Percentiles rank a stretch among this genome's conserved stretches.
These are phyloP conservation scores for Curvularia lunata DNA, from an alignment of 2,329 filamentous ascomycete species.

Conservation along the genomic window DNA sequence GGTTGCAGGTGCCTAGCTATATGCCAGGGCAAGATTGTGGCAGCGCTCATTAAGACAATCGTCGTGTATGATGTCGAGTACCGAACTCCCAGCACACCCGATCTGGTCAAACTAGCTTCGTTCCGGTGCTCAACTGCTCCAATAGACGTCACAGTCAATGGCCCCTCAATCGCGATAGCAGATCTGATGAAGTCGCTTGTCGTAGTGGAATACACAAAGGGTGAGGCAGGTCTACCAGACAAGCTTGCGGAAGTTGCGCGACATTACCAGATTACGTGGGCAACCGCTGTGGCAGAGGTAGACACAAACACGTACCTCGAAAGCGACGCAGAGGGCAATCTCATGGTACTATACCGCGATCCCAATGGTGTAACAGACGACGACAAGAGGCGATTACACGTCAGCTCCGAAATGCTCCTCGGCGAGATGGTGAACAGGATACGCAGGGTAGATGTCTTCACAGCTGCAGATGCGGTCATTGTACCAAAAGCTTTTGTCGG, in stretches of 20 bases:
- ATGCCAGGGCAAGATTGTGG: constrained; percentile 76
- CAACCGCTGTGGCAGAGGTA: constrained; percentile 76
- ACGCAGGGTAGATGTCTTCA: constrained; percentile 71
- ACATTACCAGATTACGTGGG: constrained; percentile 83
- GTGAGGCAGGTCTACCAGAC: constrained; percentile 63
- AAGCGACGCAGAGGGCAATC: constrained; percentile 85
- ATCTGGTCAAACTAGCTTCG: constrained; percentile 72
- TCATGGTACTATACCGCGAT: constrained; percentile 80
- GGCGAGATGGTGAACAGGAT: constrained; percentile 96
- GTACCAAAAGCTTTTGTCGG: constrained; percentile 84
- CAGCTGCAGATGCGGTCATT: constrained; percentile 69
- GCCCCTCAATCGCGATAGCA: constrained; percentile 78
- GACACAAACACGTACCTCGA: constrained; percentile 78
- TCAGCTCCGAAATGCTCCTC: constrained; percentile 81
- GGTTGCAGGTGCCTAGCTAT: constrained; percentile 80
- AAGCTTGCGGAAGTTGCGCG: constrained; percentile 75
- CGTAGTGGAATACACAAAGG: constrained; percentile 72
- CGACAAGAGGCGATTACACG: constrained; percentile 72
- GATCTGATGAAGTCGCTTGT: constrained; percentile 94
- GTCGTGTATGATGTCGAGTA: constrained; percentile 66
- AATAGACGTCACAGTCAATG: constrained; percentile 77
- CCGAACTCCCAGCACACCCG: constrained; percentile 58
- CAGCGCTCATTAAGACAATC: constrained; percentile 84
- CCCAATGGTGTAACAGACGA: constrained; percentile 73
- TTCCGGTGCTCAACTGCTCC: constrained; percentile 86